phyloP scores from a whole-genome alignment of 306 rosid genomes.

The Begonia peltatifolia region DNA sequence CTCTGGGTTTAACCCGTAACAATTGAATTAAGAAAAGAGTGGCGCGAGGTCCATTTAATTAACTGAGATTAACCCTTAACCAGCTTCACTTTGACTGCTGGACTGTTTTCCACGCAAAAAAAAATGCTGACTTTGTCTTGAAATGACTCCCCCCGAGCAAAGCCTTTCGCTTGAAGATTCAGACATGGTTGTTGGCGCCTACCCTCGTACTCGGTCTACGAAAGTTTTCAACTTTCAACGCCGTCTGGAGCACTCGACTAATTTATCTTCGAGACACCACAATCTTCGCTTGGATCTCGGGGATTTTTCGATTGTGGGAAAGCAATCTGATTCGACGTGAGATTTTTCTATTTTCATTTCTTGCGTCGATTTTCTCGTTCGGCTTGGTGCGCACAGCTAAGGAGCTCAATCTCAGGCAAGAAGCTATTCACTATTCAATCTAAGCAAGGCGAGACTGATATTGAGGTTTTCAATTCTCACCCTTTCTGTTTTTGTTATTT shows the following conservation, averaged over 20 bases:
- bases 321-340: background rate
- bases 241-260: background rate
- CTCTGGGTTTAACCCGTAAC: no score
- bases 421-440: background rate
- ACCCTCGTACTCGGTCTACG: no score
- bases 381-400: background rate
- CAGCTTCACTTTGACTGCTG: no score
- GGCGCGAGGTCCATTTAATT: no score
- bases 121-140: no score
- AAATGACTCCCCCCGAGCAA: background rate
- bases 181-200: background rate
- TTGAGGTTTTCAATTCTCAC: background rate
- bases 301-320: background rate
- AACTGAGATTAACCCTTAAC: no score
- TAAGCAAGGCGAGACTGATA: background rate
- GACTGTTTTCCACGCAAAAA: no score
- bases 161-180: background rate
- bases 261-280: background rate
- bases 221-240: background rate
- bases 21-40: no score
- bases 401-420: background rate
- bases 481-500: background rate
- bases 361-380: background rate
- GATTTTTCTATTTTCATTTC: background rate
- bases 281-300: background rate